Conservation (phyloP, 176 grass and related monocot species). For the Aegilops longissima region DNA sequence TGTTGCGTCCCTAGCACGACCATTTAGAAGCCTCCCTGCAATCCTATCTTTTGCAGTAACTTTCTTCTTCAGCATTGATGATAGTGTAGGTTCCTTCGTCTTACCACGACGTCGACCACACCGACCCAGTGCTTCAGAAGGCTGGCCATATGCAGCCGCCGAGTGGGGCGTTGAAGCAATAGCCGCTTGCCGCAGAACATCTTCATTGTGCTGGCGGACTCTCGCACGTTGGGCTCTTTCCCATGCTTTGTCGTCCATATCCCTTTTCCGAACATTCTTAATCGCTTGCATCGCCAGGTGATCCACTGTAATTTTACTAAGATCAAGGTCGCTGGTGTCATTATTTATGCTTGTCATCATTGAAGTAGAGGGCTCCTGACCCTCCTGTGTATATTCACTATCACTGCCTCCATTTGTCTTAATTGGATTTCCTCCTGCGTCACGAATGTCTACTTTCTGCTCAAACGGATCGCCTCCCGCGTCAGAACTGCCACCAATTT, state of each 20-base stretch:
- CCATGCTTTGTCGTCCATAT: conserved; percentile 48
- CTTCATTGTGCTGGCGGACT: conserved; percentile 83
- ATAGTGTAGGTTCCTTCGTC: conserved; percentile 64
- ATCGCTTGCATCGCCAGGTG: conserved; percentile 57
- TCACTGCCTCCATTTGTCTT: conserved; percentile 15
- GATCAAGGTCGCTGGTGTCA: not conserved
- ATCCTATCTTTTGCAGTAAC: conserved; percentile 82
- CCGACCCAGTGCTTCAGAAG: conserved; percentile 31
- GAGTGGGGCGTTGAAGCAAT: conserved; percentile 82
- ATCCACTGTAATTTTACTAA: conserved; percentile 44
- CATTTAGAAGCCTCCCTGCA: conserved; percentile 63
- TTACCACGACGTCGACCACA: conserved; percentile 29
- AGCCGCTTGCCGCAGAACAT: conserved; percentile 69
- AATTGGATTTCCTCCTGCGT: conserved; percentile 49
- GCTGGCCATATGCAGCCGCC: conserved; percentile 54
- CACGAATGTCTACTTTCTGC: conserved; percentile 13
- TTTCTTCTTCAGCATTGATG: conserved; percentile 95
- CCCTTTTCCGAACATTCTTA: conserved; percentile 68
- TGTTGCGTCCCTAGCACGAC: not conserved
- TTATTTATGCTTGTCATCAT: not conserved
- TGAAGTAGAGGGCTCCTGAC: conserved; percentile 23
- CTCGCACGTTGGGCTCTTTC: conserved; percentile 59
- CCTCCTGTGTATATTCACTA: not conserved
- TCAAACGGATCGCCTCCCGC: conserved; percentile 40
- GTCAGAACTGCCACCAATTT: conserved; percentile 12